Evolutionary conservation across 208 protist species (phyloP).

Genomic region (Eutreptiella sp.): DNA sequence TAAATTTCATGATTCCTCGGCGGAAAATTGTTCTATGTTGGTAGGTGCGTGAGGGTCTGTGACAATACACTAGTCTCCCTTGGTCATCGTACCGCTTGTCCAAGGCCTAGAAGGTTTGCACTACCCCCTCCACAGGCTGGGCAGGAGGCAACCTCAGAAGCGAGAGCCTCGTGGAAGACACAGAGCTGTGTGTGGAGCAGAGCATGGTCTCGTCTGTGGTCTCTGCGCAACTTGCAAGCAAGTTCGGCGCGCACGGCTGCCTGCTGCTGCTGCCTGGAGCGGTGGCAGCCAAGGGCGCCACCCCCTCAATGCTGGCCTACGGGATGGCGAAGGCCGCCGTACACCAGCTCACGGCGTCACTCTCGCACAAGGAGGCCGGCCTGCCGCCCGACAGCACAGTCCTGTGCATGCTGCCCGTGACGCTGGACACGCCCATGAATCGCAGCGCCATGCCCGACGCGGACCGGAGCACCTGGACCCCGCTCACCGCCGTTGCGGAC

Average conservation of each 20-base stretch:
- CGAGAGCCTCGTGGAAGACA: conserved; percentile 27
- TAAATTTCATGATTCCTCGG: no score
- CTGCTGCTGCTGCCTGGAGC: conserved; percentile 65
- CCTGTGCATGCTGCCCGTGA: conserved; percentile 56
- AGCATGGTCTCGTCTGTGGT: conserved; percentile 62
- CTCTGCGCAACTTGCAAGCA: conserved; percentile 48
- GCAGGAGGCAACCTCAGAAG: conserved; percentile 46
- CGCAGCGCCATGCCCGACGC: conserved; percentile 53
- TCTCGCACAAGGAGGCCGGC: conserved; percentile 41
- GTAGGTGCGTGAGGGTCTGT: no score
- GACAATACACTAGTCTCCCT: no score
- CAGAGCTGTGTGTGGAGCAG: conserved; percentile 62
- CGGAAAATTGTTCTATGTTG: no score
- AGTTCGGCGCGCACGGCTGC: conserved; percentile 31
- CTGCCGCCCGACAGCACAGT: conserved; percentile 44
- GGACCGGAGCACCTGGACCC: conserved; percentile 52
- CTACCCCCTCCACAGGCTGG: no score
- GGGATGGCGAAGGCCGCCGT: conserved; percentile 70
- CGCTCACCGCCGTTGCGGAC: conserved; percentile 33
- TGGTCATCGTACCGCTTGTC: not conserved
- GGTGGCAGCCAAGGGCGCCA: conserved; percentile 40
- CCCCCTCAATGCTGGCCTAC: conserved; percentile 68
- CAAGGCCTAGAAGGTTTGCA: not conserved
- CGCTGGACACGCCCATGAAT: conserved; percentile 60
- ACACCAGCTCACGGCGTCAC: conserved; percentile 57